Conservation (phyloP, 345 rosid genomes). For the thale cress (Arabidopsis thaliana) region TAIR10.1 NC_003076.8:1305001-1305500, state of each 20-base stretch:
- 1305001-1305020: conserved; percentile 75
- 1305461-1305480: conserved; percentile 90
- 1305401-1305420: conserved; percentile 84
- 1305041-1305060: conserved; percentile 67
- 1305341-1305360: conserved; percentile 84
- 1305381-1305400: conserved; percentile 76
- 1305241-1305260: conserved; percentile 68
- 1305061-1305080: conserved; percentile 78
- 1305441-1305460: conserved; percentile 88
- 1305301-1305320: conserved; percentile 74
- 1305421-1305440: conserved; percentile 88
- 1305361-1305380: conserved; percentile 61
- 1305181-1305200: conserved; percentile 64
- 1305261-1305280: conserved; percentile 79
- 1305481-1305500: conserved; percentile 60
- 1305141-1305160: conserved; percentile 86
- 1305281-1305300: conserved; percentile 62
- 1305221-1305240: conserved; percentile 66
- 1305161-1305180: conserved; percentile 74
- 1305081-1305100: conserved; percentile 92
- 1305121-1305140: conserved; percentile 85
- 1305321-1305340: conserved; percentile 66
- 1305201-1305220: conserved; percentile 62
- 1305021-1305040: conserved; percentile 61
- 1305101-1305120: conserved; percentile 69